Base-by-base conservation (phyloP, 768 basidiomycete species). In the Chalciporus pseudorubinellus region DNA sequence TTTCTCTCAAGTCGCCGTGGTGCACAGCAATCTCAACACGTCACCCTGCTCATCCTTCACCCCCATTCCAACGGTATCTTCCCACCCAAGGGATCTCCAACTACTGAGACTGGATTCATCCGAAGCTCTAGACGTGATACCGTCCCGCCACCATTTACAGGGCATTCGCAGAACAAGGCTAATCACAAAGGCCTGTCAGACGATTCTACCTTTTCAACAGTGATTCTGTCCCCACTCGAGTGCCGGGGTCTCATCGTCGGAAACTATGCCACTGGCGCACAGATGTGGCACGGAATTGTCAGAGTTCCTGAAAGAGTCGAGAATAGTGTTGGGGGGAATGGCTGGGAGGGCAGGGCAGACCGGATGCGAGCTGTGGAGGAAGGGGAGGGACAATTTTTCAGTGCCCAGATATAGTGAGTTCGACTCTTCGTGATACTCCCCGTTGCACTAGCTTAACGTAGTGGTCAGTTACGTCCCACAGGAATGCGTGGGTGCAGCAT, bases 211-310 rank as follows among this genome's bases (percentile, higher is more conserved):
- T 64, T 79, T 24, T 70, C 73, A 18, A 60, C 63, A 13, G 70
- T 72, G 41, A 63, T 83, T 4, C 48, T 81, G 12, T 74, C 70
- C 2, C 61, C 69, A 5, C 72, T 87, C 5, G 61, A 70, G 39
- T 61, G 72, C 19, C 69, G 71, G 1, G 82, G 80, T 1, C 60
- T 85, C 4, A 55, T 82, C 18, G 77, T 72, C 1, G 69, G 70
- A 3, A 63, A 71, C 1, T 56, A 77, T 18, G 34, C 62, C 2
- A 48, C 39, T 2, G 71, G 70, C 6, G 39, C 61, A 1, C 66
- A 60, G 6, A 71, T 69, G 48, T 86, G 82, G 81, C 65, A 74
- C 22, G 84, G 85, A 13, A 56, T 86, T 6, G 62, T 79, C 6
- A 71, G 79, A 9, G 46, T 83, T 38, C 83, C 83, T 2, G 61